Percentiles rank a stretch among this genome's conserved stretches.
Conservation (phyloP, 2,329 filamentous ascomycete genomes). For the Esteya vermicola region DNA sequence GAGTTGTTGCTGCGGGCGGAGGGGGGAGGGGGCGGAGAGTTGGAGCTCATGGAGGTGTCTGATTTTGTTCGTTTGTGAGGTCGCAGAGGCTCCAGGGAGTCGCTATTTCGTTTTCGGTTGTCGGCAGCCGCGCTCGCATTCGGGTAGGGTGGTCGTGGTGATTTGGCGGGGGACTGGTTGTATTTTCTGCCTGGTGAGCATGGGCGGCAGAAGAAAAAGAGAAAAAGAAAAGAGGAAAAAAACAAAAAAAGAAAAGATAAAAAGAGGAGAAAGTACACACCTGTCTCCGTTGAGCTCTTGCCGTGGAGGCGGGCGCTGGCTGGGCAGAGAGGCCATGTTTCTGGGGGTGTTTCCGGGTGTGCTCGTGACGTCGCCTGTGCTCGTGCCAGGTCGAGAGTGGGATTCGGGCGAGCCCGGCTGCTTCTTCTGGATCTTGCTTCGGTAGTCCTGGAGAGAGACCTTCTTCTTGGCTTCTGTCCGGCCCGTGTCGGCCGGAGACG, state of each 20-base stretch:
- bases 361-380: background rate
- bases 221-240: background rate
- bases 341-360: background rate
- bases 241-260: background rate
- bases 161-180: conserved; percentile 15
- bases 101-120: conserved; percentile 30
- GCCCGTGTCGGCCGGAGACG: conserved; percentile 15
- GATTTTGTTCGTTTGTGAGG: conserved; percentile 31
- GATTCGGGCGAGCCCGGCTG: conserved; percentile 21
- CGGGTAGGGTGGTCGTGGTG: conserved; percentile 19
- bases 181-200: conserved; percentile 14
- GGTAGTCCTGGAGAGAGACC: conserved; percentile 44
- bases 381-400: no score
- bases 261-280: conserved; percentile 7
- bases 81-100: conserved; percentile 28
- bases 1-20: conserved; percentile 1
- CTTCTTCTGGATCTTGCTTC: conserved; percentile 31
- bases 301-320: conserved; percentile 6
- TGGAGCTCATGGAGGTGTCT: conserved; percentile 16
- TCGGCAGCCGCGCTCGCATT: no score
- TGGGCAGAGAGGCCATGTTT: conserved; percentile 6
- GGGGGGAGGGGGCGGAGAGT: conserved; percentile 5
- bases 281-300: conserved; percentile 16
- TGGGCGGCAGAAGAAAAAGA: background rate
- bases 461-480: conserved; percentile 24